Conservation (phyloP, 2,329 filamentous ascomycete species). For the Aspergillus ruber region DNA sequence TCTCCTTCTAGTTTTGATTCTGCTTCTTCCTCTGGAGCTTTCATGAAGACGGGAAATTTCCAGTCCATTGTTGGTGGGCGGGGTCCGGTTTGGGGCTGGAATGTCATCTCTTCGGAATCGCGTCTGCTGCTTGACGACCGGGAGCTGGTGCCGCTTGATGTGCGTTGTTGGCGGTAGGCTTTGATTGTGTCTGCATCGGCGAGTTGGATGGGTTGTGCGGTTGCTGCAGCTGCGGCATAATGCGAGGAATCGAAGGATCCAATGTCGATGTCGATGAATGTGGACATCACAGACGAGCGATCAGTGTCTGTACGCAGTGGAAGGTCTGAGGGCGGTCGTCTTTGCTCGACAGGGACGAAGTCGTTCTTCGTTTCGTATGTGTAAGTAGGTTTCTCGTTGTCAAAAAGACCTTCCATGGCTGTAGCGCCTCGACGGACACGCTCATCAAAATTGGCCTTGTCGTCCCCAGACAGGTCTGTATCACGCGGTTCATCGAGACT, state of each 20-base stretch:
- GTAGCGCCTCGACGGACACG: constrained; percentile 52
- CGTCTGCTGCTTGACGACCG: constrained; percentile 21
- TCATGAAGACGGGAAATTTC: constrained; percentile 37
- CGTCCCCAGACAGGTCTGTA: constrained; percentile 34
- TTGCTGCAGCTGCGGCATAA: constrained; percentile 48
- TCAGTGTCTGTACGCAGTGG: constrained; percentile 44
- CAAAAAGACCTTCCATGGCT: constrained; percentile 53
- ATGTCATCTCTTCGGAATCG: constrained; percentile 22
- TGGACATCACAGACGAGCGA: constrained; percentile 43
- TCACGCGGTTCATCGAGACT: constrained; percentile 22
- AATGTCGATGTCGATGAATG: constrained; percentile 52
- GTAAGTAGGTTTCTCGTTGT: constrained; percentile 51
- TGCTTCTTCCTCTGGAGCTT: constrained; percentile 8
- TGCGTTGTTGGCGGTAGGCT: constrained; percentile 43
- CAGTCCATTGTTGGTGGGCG: constrained; percentile 43
- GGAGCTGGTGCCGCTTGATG: constrained; percentile 30
- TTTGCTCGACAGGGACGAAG: constrained; percentile 39
- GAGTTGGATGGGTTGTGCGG: constrained; percentile 46
- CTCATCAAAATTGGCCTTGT: constrained; percentile 51
- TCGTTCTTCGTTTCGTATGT: constrained; percentile 50
- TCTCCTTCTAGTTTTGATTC: constrained; percentile 1
- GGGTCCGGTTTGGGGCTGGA: constrained; percentile 29
- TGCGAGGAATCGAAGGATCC: constrained; percentile 44
- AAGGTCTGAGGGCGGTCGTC: constrained; percentile 47
- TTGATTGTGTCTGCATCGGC: constrained; percentile 50